Base-by-base conservation (phyloP, 192 early-diverging fungal species). In the Dissophora ornata region DNA sequence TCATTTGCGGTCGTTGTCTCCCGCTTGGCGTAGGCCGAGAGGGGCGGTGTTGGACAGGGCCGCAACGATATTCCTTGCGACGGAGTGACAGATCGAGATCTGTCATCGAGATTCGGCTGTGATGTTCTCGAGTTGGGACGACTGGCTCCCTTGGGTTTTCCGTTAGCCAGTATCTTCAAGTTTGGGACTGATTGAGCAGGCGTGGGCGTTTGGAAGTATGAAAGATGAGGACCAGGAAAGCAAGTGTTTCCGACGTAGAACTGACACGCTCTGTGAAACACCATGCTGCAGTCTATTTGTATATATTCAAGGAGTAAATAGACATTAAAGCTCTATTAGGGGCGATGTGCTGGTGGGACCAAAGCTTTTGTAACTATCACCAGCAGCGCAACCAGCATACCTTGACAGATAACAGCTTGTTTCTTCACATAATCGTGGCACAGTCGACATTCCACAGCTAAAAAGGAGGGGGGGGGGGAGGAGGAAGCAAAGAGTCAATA, bases 381-480 rank as follows among this genome's bases (percentile, higher is more conserved):
- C n/a, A n/a, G n/a, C n/a, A n/a, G n/a, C n/a, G n/a, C n/a, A n/a
- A n/a, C n/a, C n/a, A n/a, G 24, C 49, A 45, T 49, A 85, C 83
- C 84, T 88, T 88, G 83, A 74, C 86, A 88, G 45, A 88, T 82
- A 5, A 86, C 78, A 5, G 79, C 83, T 18, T 85, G 57, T 49
- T 80, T 67, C 51, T 75, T 80, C 46, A 88, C 73, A 53, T 62
- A 55, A 24, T 78, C 67, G 42, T 79, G 75, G 51, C 86, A 88
- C 13, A 82, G 62, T 44, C 80, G 80, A 30, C 86, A 88, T 59
- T 80, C 83, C 13, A 88, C 81, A 1, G 78, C 81, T 87, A 58
- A 57, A 33, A 44, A 55, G 49, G 26, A 34, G 57, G 26, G 44
- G 7, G 0, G 7, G 26, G 36, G 36, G 36, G 36, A 9, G 36